Base-by-base conservation (phyloP, 2,329 filamentous ascomycete species). In the Epichloe scottii region DNA sequence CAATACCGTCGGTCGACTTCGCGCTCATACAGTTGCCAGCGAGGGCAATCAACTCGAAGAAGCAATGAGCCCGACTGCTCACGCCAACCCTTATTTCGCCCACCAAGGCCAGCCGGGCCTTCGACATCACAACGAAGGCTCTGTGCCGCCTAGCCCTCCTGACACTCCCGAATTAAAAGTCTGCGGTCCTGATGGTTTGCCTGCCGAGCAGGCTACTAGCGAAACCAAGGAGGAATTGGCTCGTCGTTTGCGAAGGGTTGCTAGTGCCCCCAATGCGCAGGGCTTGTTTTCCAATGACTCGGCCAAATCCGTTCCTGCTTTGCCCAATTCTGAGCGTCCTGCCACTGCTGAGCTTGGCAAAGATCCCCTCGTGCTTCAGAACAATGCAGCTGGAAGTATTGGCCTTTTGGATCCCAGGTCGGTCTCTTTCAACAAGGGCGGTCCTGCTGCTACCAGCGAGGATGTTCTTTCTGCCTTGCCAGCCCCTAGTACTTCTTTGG, bases 81-180 rank as follows among this genome's bases (percentile, higher is more conserved):
- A 91, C 63, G 91, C 89, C 57, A 98, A 98, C 66, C 93, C 93
- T 17, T 98, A 98, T 71, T 98, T 97, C 68, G 87, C 84, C 58
- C 93, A 97, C 66, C 93, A 98, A 70, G 93, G 93, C 52, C 89
- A 89, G 60, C 93, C 93, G 4, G 87, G 88, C 57, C 75, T 97
- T 60, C 85, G 91, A 64, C 93, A 98, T 71, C 89, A 94, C 72
- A 95, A 97, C 67, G 89, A 93, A 59, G 87, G 85, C 62, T 96
- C 89, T 57, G 87, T 95, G 37, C 90, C 93, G 14, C 89, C 89
- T 12, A 95, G 90, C 55, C 91, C 93, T 33, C 89, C 91, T 43
- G 89, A 95, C 66, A 95, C 89, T 1, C 90, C 91, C 19, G 81
- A 81, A 55, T 74, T 91, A 58, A 87, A 86, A 69, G 75, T 86